These are phyloP conservation scores for Proliferodiscus dingleyae DNA, from an alignment of 2,329 filamentous ascomycete species.

Conservation along the genomic window DNA sequence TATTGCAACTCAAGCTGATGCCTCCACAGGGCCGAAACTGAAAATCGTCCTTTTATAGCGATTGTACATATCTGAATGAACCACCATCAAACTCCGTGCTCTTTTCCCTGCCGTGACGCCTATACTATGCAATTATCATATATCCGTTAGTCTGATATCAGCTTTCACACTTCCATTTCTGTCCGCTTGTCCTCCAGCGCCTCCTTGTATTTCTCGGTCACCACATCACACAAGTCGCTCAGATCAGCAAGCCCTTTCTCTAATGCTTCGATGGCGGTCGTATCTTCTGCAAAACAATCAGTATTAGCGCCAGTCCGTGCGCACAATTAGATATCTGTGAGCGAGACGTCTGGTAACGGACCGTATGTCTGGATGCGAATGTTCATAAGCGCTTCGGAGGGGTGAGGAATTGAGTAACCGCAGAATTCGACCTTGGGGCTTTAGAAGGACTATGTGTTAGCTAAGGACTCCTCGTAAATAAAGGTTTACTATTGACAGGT, in stretches of 20 bases:
- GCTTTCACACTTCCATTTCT: constrained; percentile 12
- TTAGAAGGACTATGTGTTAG: constrained; percentile 4
- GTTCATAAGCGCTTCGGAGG: constrained; percentile 95
- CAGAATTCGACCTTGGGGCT: constrained; percentile 97
- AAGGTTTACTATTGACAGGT: neutral
- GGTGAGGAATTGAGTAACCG: constrained; percentile 95
- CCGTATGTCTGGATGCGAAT: constrained; percentile 95
- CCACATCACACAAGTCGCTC: constrained; percentile 87
- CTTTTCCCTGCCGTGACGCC: constrained; percentile 26
- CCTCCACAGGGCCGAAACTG: constrained; percentile 29
- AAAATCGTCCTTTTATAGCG: constrained; percentile 21
- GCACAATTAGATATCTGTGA: too few relatives aligned
- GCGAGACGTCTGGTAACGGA: constrained; percentile 52
- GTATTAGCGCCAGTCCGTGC: too few relatives aligned
- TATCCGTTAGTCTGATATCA: constrained; percentile 3
- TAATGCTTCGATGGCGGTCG: constrained; percentile 76
- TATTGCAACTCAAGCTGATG: constrained; percentile 19
- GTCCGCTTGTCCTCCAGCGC: constrained; percentile 54
- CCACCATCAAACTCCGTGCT: constrained; percentile 19
- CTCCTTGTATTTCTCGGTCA: constrained; percentile 79
- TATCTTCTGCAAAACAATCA: constrained; percentile 55
- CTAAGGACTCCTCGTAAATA: neutral
- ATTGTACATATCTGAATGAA: constrained; percentile 32
- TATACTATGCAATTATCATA: constrained; percentile 22
- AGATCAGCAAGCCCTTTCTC: constrained; percentile 87